Percentiles rank a stretch among this genome's conserved stretches.
phyloP scores from a whole-genome alignment of 78 protist species.

The Neovahlkampfia damariscottae region DNA sequence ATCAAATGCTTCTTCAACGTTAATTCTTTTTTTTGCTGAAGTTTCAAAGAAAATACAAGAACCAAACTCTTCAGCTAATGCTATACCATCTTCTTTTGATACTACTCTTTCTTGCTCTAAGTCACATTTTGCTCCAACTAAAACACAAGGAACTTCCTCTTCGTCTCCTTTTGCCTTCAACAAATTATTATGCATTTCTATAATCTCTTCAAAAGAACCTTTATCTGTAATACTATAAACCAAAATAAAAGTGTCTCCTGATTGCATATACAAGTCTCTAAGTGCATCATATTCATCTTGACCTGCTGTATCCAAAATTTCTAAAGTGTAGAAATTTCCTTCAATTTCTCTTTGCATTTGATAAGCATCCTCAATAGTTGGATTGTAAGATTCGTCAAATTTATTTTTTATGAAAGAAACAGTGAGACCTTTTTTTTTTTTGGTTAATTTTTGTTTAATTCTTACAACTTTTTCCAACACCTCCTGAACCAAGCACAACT shows the following conservation, averaged over 20 bases:
- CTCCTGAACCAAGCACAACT: conserved; percentile 45
- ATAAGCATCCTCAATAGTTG: conserved; percentile 9
- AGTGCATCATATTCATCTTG: conserved; percentile 65
- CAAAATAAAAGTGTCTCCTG: conserved; percentile 76
- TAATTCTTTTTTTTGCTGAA: conserved; percentile 94
- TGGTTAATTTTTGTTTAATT: too few relatives aligned
- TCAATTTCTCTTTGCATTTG: conserved; percentile 12
- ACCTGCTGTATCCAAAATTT: conserved; percentile 67
- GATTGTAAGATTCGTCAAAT: conserved; percentile 16
- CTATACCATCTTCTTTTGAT: conserved; percentile 70
- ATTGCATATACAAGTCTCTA: conserved; percentile 55
- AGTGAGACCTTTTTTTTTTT: conserved; percentile 25
- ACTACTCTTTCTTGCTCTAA: conserved; percentile 74
- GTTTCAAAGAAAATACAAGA: conserved; percentile 93
- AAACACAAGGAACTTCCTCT: conserved; percentile 46
- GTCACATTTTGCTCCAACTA: conserved; percentile 95
- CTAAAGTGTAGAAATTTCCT: neutral
- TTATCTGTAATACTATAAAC: conserved; percentile 49
- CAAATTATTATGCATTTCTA: conserved; percentile 41
- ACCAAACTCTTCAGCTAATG: conserved; percentile 70
- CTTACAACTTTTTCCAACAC: conserved; percentile 29
- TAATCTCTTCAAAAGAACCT: conserved; percentile 48
- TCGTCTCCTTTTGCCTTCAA: conserved; percentile 42
- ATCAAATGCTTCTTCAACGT: conserved; percentile 96
- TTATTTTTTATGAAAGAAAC: conserved; percentile 25